phyloP scores from a whole-genome alignment of 1,284 basidiomycete genomes.

The Ceratobasidium sp. region DNA sequence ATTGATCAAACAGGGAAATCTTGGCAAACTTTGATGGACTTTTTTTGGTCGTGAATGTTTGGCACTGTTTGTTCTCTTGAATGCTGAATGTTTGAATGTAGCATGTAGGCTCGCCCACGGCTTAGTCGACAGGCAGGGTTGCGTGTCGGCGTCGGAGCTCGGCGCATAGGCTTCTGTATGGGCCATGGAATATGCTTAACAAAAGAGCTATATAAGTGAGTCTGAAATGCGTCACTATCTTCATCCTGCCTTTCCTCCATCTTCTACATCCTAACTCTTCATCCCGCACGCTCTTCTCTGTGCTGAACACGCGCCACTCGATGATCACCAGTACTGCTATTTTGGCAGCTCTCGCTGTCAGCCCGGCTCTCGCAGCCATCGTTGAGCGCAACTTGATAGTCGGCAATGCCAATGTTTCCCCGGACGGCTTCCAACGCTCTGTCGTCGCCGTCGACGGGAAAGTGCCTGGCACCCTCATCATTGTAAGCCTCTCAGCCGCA shows the following conservation, averaged over 20 bases:
- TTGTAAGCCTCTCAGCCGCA: background rate
- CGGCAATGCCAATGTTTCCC: slow-evolving; percentile 31
- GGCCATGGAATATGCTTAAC: background rate
- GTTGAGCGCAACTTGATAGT: background rate
- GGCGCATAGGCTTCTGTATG: background rate
- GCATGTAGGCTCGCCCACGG: background rate
- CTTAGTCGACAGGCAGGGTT: background rate
- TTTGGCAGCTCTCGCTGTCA: slow-evolving; percentile 11
- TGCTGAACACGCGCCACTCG: background rate
- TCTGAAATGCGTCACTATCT: background rate
- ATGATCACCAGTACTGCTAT: background rate
- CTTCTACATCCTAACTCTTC: background rate
- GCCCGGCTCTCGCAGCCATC: slow-evolving; percentile 19
- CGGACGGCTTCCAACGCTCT: slow-evolving; percentile 41
- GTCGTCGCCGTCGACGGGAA: slow-evolving; percentile 39
- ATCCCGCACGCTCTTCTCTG: background rate
- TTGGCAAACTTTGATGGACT: too few relatives aligned
- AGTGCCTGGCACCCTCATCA: slow-evolving; percentile 38
- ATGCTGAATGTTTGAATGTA: background rate
- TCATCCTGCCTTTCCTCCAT: background rate
- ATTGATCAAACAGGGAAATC: too few relatives aligned
- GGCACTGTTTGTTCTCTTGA: background rate
- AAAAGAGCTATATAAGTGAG: background rate
- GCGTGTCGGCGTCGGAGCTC: background rate
- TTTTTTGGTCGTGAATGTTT: too few relatives aligned